Evolutionary conservation across 257 asterid species (phyloP), one percentile per base, ranked within the genome.

Genomic region (Pogostemon cablin): DNA sequence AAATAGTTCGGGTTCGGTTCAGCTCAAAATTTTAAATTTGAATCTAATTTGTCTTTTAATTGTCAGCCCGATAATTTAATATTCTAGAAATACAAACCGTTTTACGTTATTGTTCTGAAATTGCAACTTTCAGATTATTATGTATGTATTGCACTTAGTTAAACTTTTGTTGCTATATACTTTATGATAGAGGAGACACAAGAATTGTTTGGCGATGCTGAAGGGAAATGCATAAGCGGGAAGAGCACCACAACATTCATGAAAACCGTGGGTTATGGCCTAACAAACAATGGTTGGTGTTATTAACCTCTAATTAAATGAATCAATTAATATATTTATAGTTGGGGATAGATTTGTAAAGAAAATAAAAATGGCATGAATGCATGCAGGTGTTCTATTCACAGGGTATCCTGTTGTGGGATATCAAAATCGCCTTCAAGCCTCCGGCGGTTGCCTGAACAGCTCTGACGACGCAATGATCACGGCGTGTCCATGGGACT

Each of bases 401-500:
- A 80, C 77, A 4, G 82, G 83, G 2, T 88, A 84, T 49, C 92
- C 96, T 0, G 65, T 86, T 5, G 44, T 83, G 0, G 92, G 96
- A 43, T 80, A 56, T 15, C 90, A 88, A 0, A 84, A 86, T 46
- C 86, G 84, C 5, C 49, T 88, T 1, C 92, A 88, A 64, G 68
- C 95, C 3, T 84, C 92, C 0, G 95, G 95, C 1, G 12, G 80
- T 0, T 88, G 92, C 75, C 82, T 88, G 0, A 87, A 88, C 67
- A 85, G 88, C 73, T 64, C 9, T 0, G 66, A 83, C 35, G 87
- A 86, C 40, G 74, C 44, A 0, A 40, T 12, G 63, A 41, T 65
- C 41, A 84, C 87, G 0, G 78, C 79, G 8, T 88, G 96, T 60
- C 83, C 92, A 2, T 88, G 96, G 92, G 92, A 86, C 47, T 63